Evolutionary conservation across 306 rosid species (phyloP).

Genomic region (Ormosia emarginata): DNA sequence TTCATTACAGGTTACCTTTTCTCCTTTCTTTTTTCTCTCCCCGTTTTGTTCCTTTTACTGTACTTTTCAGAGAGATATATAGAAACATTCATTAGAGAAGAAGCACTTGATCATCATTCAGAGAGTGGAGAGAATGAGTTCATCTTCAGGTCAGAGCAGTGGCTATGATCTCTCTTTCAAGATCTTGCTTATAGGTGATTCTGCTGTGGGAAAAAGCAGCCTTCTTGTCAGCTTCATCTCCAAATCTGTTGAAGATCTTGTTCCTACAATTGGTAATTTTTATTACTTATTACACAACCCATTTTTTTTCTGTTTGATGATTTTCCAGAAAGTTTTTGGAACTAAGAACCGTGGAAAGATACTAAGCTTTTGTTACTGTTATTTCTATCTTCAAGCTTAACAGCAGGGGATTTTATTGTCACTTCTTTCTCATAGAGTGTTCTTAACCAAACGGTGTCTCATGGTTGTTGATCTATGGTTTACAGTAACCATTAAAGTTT

Average conservation of each 20-base stretch:
- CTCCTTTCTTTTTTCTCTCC: not conserved
- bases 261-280: conserved; percentile 84
- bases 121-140: conserved; percentile 50
- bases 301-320: not conserved
- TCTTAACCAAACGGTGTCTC: not conserved
- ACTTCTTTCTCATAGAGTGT: not conserved
- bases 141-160: conserved; percentile 75
- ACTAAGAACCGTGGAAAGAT: not conserved
- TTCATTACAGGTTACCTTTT: conserved; percentile 19
- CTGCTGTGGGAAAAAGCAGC: conserved; percentile 97
- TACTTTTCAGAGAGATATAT: conserved; percentile 26
- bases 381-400: not conserved
- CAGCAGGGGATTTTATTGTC: not conserved
- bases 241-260: conserved; percentile 45
- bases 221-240: conserved; percentile 87
- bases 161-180: conserved; percentile 89
- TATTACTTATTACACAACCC: not conserved
- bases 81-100: conserved; percentile 21
- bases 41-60: conserved; percentile 22
- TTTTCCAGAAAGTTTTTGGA: not conserved
- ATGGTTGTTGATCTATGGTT: conserved; percentile 31
- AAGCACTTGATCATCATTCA: conserved; percentile 36
- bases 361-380: not conserved
- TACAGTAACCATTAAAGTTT: not conserved
- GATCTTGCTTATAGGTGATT: conserved; percentile 94